Base-by-base conservation (phyloP, 106 monocot species). In the Acanthochlamys bracteata region DNA sequence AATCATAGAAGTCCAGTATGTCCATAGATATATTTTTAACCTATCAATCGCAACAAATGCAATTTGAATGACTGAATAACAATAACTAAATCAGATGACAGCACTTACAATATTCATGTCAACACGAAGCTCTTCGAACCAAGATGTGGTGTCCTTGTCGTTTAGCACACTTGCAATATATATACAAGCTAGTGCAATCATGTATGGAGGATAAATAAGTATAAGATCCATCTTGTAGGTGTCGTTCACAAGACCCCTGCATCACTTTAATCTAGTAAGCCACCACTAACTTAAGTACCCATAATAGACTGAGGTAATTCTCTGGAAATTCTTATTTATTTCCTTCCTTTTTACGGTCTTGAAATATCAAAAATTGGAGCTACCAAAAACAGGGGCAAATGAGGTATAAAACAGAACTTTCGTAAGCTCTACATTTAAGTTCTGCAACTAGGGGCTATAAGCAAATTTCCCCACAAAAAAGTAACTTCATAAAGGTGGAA, bases 71-170 rank as follows among this genome's bases (percentile, higher is more conserved):
- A 7, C 21, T 47, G 43, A 39, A 23, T 19, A 20, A 19, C 4
- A 10, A 2, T 55, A 55, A 20, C 4, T 21, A 10, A 21, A 22
- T 17, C 10, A 21, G 24, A 66, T 20, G 41, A 47, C 24, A 41
- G 7, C 4, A 43, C 82, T 69, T 83, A 91, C 96, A 58, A 79
- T 58, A 68, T 96, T 96, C 96, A 96, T 88, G 64, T 96, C 96
- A 13, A 83, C 96, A 66, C 88, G 84, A 20, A 96, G 91, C 79
- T 96, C 96, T 72, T 96, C 96, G 47, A 96, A 96, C 96, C 96
- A 96, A 54, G 84, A 27, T 13, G 96, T 96, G 4, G 82, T 71
- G 41, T 96, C 91, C 65, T 91, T 91, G 25, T 96, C 96, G 69
- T 81, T 96, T 45, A 96, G 73, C 63, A 91, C 91, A 43, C 82